These are phyloP conservation scores for Gryganskiella cystojenkinii DNA, from an alignment of 192 early-diverging fungal species.

Conservation along the genomic window DNA sequence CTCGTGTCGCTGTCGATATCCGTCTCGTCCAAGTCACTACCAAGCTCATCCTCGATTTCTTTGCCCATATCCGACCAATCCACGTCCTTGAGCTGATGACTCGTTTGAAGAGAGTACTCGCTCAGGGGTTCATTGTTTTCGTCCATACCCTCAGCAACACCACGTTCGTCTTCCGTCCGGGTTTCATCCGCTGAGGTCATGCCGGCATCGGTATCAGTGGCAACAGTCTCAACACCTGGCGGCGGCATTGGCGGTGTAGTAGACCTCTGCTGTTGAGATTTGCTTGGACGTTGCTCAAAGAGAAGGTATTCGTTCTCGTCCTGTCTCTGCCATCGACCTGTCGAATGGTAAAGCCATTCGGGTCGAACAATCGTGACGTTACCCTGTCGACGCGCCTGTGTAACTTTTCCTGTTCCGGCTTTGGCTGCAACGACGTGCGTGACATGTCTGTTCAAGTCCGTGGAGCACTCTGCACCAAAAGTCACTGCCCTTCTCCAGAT, in stretches of 20 bases:
- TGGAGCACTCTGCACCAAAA: slow-evolving; percentile 87
- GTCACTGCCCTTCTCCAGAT: slow-evolving; percentile 81
- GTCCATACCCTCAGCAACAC: slow-evolving; percentile 58
- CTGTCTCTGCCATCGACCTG: slow-evolving; percentile 73
- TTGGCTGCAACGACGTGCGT: slow-evolving; percentile 94
- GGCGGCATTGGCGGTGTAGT: slow-evolving; percentile 32
- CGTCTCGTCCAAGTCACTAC: slow-evolving; percentile 62
- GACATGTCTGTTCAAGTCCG: slow-evolving; percentile 65
- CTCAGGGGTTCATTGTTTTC: slow-evolving; percentile 32
- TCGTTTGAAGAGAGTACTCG: slow-evolving; percentile 10
- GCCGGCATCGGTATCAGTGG: too few relatives aligned
- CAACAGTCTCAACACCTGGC: slow-evolving; percentile 58
- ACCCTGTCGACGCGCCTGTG: slow-evolving; percentile 62
- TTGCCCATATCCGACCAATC: slow-evolving; percentile 60
- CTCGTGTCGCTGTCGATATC: slow-evolving; percentile 60
- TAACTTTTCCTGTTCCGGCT: slow-evolving; percentile 80
- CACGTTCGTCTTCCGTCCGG: slow-evolving; percentile 61
- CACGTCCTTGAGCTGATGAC: slow-evolving; percentile 35
- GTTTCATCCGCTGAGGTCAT: slow-evolving; percentile 38
- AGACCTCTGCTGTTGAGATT: neutral
- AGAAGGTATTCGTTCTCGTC: slow-evolving; percentile 72
- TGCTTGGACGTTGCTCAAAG: slow-evolving; percentile 3
- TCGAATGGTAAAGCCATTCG: slow-evolving; percentile 80
- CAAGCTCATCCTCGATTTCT: slow-evolving; percentile 67
- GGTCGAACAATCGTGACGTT: slow-evolving; percentile 63